phyloP scores from a whole-genome alignment of 225 moss, liverwort and hornwort species.

The Marchantia paleacea region DNA sequence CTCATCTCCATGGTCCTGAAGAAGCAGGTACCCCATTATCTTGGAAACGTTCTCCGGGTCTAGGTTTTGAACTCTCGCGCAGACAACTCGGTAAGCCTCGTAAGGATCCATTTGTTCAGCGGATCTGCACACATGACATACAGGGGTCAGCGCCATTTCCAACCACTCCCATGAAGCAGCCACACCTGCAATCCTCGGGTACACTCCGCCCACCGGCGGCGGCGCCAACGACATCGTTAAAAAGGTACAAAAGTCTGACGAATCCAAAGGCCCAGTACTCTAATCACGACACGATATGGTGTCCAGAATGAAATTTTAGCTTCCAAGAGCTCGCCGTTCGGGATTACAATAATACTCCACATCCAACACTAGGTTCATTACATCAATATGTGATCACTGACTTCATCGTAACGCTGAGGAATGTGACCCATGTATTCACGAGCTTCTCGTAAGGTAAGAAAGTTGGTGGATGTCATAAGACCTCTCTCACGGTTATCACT shows the following conservation, averaged over 20 bases:
- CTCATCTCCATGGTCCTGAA: conserved; percentile 90
- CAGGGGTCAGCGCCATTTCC: neutral
- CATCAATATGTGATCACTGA: no score
- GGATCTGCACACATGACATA: conserved; percentile 20
- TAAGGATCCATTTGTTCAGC: conserved; percentile 70
- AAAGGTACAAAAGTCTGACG: neutral
- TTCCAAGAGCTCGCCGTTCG: no score
- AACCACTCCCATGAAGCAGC: no score
- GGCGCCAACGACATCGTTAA: neutral
- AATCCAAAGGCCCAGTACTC: no score
- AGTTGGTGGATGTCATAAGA: no score
- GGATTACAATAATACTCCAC: no score
- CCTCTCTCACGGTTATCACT: no score
- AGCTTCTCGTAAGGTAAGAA: no score
- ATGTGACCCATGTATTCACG: no score
- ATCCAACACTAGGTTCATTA: no score
- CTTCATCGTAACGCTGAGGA: no score
- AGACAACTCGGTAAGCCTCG: conserved; percentile 77
- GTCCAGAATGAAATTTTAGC: neutral
- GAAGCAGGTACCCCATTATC: conserved; percentile 84
- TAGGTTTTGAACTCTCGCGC: conserved; percentile 72
- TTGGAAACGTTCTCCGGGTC: conserved; percentile 88
- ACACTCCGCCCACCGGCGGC: neutral
- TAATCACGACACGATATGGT: neutral
- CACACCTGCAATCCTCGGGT: neutral